Conservation (phyloP, 2,329 filamentous ascomycete species). For the Tolypocladium ophioglossoides region DNA sequence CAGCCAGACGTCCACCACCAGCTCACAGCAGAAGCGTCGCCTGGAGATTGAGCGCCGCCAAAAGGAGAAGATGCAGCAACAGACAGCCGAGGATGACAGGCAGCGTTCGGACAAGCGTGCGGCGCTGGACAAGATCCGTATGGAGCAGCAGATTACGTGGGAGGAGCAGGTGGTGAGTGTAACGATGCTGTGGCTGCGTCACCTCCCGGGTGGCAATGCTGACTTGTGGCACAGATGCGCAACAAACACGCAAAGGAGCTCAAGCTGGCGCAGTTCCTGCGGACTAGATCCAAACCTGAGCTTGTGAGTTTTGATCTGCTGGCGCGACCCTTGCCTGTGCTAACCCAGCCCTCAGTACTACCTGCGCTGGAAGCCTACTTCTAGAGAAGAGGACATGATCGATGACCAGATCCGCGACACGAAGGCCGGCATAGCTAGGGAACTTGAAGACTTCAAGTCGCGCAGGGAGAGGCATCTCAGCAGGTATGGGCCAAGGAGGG, state of each 20-base stretch:
- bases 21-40: conserved; percentile 55
- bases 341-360: conserved; percentile 54
- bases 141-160: conserved; percentile 60
- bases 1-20: conserved; percentile 54
- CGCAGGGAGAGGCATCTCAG: conserved; percentile 28
- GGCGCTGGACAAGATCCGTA: conserved; percentile 48
- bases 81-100: conserved; percentile 61
- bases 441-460: conserved; percentile 52
- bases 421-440: conserved; percentile 51
- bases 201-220: conserved; percentile 8
- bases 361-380: conserved; percentile 66
- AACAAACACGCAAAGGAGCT: conserved; percentile 63
- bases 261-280: conserved; percentile 60
- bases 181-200: not conserved
- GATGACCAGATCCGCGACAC: conserved; percentile 58
- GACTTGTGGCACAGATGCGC: conserved; percentile 53
- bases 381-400: conserved; percentile 60
- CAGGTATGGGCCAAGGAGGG: conserved; percentile 13
- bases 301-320: conserved; percentile 47
- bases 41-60: conserved; percentile 76
- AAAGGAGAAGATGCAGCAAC: conserved; percentile 62
- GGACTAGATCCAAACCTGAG: conserved; percentile 59
- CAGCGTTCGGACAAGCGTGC: conserved; percentile 55
- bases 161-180: conserved; percentile 64
- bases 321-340: not conserved